phyloP scores from a whole-genome alignment of 2,329 filamentous ascomycete species.

The Fusarium beomiforme region DNA sequence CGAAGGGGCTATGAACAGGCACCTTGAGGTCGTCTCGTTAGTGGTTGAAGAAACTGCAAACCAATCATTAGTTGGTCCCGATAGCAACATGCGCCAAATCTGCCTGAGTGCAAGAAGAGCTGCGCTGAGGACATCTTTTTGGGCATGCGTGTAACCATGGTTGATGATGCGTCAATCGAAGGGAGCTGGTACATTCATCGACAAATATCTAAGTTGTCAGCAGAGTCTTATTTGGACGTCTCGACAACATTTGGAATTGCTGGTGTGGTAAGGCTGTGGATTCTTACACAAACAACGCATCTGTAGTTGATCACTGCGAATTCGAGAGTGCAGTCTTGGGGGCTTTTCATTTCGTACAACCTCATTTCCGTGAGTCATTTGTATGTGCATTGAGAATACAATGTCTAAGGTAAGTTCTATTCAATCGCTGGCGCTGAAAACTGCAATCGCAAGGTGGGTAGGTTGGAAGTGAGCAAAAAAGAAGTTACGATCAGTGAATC shows the following conservation, averaged over 20 bases:
- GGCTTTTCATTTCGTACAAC: neutral
- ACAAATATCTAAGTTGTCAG: neutral
- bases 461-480: neutral
- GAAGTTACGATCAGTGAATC: neutral
- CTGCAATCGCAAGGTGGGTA: too few species aligned
- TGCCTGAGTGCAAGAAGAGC: neutral
- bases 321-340: neutral
- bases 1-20: neutral
- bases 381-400: neutral
- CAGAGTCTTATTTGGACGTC: neutral
- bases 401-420: too few species aligned
- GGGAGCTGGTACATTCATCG: too few species aligned
- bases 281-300: neutral
- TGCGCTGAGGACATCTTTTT: neutral
- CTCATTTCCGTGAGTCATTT: neutral
- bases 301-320: neutral
- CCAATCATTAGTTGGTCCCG: neutral
- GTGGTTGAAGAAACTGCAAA: neutral
- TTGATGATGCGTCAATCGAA: neutral
- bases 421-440: neutral
- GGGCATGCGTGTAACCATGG: too few species aligned
- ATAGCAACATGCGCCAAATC: neutral
- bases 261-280: neutral
- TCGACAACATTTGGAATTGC: neutral
- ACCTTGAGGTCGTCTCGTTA: neutral